Conservation (phyloP, 1,284 basidiomycete genomes). For the Ganoderma multipileum region DNA sequence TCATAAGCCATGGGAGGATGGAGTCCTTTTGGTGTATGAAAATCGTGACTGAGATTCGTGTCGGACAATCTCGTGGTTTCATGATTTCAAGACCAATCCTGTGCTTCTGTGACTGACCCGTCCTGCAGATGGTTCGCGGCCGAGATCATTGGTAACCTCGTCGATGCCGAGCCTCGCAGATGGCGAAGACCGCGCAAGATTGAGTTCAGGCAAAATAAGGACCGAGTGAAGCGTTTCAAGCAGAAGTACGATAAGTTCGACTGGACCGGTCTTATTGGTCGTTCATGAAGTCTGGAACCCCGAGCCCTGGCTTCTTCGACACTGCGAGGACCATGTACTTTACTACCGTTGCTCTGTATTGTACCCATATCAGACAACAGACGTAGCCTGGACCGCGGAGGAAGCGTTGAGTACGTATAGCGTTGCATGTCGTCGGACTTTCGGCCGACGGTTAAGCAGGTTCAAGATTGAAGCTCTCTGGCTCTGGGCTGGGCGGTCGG, state of each 20-base stretch:
- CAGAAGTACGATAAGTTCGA: conserved; percentile 76
- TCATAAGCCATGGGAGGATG: neutral
- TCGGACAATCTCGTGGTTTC: too few relatives aligned
- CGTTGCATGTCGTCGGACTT: neutral
- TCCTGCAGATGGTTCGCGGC: conserved; percentile 85
- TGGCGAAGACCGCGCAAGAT: conserved; percentile 86
- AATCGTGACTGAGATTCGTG: too few relatives aligned
- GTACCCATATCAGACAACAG: neutral
- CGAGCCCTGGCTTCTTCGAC: neutral
- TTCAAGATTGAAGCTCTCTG: neutral
- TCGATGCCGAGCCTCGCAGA: conserved; percentile 87
- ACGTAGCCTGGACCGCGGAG: too few relatives aligned
- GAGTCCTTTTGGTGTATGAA: too few relatives aligned
- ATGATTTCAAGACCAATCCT: too few relatives aligned
- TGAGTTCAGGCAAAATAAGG: conserved; percentile 74
- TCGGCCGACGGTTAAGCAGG: neutral
- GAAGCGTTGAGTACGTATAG: neutral
- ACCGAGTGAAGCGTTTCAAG: conserved; percentile 73
- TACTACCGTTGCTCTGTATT: neutral
- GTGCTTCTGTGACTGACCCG: neutral
- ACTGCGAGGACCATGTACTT: neutral
- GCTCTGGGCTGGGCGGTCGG: neutral
- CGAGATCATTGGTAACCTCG: conserved; percentile 92
- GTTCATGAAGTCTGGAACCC: conserved; percentile 19
- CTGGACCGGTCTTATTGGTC: conserved; percentile 76